A percentile compares a stretch with the other conserved stretches of the same genome.
Evolutionary conservation across 345 rosid species (phyloP).

Genomic region (Angophora floribunda): DNA sequence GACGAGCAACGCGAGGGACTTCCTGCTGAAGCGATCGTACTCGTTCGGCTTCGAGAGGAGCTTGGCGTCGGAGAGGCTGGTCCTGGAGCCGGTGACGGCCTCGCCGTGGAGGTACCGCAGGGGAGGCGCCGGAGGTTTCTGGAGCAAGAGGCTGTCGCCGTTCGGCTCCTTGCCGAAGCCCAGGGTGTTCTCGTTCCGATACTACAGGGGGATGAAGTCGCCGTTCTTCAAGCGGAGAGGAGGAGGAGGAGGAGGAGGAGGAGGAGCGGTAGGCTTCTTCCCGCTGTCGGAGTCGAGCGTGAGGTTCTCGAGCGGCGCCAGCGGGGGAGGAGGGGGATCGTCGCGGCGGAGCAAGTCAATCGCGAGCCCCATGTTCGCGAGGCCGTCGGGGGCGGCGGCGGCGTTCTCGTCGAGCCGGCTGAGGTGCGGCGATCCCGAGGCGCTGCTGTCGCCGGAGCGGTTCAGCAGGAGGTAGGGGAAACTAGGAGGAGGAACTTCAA

Average conservation of each 20-base stretch:
- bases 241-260: neutral
- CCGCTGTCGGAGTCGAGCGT: conserved; percentile 62
- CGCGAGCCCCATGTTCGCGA: conserved; percentile 73
- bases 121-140: conserved; percentile 61
- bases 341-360: conserved; percentile 59
- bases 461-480: conserved; percentile 32
- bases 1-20: conserved; percentile 8
- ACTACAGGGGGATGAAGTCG: conserved; percentile 60
- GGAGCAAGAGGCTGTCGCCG: conserved; percentile 86
- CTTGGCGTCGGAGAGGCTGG: conserved; percentile 55
- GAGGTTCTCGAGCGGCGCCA: conserved; percentile 25
- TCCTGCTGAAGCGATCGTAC: conserved; percentile 58
- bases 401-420: conserved; percentile 76
- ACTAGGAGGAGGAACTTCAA: neutral
- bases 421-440: conserved; percentile 98
- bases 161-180: conserved; percentile 64
- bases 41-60: conserved; percentile 85
- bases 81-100: conserved; percentile 59
- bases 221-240: conserved; percentile 58
- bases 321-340: conserved; percentile 42
- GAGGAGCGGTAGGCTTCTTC: conserved; percentile 40
- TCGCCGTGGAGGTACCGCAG: conserved; percentile 78
- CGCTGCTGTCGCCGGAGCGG: conserved; percentile 89
- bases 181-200: conserved; percentile 69
- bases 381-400: conserved; percentile 12